Evolutionary conservation across 2,329 filamentous ascomycete genomes (phyloP), one percentile per base, ranked within the genome.

Genomic region (Fusarium subtropicale): DNA sequence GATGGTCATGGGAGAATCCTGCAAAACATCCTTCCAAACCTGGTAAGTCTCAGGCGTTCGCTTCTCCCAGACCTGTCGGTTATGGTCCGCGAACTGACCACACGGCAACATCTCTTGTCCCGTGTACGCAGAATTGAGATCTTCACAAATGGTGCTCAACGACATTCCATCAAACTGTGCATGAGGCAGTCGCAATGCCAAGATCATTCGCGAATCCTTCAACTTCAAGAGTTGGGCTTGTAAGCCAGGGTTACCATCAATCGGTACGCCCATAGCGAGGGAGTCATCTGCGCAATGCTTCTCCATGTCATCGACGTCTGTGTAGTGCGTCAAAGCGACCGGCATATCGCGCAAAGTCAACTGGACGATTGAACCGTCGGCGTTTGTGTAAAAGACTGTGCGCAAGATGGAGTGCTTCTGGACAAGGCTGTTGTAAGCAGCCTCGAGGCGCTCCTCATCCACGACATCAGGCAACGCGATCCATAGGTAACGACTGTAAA

Each of bases 321-420:
- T 16, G 7, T 54, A 36, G 3, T 9, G 24, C 2, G 24, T 7
- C 12, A 58, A 9, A 2, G 15, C 7, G 3, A 58, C 6, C 1
- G 48, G 56, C 47, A 38, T 7, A 7, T 36, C 12, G 1, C 39
- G 39, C 1, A 54, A 16, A 1, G 48, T 45, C 31, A 58, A 7
- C 2, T 58, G 48, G 13, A 54, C 8, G 7, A 58, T 16, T 1
- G 48, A 45, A 3, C 31, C 45, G 6, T 58, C 48, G 7, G 9
- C 9, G 4, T 16, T 38, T 5, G 48, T 58, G 18, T 45, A 58
- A 3, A 58, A 58, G 16, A 45, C 24, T 7, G 56, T 54, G 12
- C 56, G 48, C n/a, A 58, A 10, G 12, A 58, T 54, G 11, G 56
- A 45, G 24, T 58, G 56, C n/a, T 54, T 58, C 31, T 58, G 47